phyloP scores from a whole-genome alignment of 306 rosid genomes.

The Acacia confusa region DNA sequence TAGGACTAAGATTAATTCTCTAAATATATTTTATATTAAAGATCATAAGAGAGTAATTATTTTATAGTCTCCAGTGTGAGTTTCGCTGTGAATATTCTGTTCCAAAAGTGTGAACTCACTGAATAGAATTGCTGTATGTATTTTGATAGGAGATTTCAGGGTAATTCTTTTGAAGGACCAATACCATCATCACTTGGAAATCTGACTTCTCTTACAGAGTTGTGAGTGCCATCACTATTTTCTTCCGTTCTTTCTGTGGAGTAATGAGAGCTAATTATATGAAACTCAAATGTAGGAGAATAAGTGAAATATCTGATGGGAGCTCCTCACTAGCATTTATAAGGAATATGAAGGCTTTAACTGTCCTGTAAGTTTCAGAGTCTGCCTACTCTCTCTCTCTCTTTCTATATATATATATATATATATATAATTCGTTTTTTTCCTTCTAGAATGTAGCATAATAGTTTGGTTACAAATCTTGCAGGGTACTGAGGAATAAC shows the following conservation, averaged over 20 bases:
- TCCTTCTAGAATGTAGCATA: slow-evolving; percentile 15
- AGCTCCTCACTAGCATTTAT: slow-evolving; percentile 72
- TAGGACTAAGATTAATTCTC: no score
- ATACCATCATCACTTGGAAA: slow-evolving; percentile 66
- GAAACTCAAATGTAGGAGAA: slow-evolving; percentile 44
- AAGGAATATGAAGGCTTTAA: slow-evolving; percentile 62
- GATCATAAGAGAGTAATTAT: background rate
- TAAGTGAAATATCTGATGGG: slow-evolving; percentile 64
- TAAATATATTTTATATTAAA: no score
- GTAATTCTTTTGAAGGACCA: slow-evolving; percentile 74
- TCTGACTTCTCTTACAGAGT: slow-evolving; percentile 60
- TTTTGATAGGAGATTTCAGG: slow-evolving; percentile 70
- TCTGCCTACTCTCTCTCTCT: background rate
- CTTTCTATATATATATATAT: no score
- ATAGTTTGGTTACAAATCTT: slow-evolving; percentile 26
- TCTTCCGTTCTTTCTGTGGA: background rate
- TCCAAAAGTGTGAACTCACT: no score
- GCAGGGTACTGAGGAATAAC: slow-evolving; percentile 73
- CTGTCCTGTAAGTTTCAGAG: slow-evolving; percentile 66
- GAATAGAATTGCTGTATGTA: slow-evolving; percentile 9
- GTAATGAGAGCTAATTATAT: slow-evolving; percentile 33
- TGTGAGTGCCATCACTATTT: slow-evolving; percentile 53
- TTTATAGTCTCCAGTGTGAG: background rate
- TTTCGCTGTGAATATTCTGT: background rate
- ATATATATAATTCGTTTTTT: background rate